phyloP scores from a whole-genome alignment of 257 asterid genomes.

The Petunia secreta region DNA sequence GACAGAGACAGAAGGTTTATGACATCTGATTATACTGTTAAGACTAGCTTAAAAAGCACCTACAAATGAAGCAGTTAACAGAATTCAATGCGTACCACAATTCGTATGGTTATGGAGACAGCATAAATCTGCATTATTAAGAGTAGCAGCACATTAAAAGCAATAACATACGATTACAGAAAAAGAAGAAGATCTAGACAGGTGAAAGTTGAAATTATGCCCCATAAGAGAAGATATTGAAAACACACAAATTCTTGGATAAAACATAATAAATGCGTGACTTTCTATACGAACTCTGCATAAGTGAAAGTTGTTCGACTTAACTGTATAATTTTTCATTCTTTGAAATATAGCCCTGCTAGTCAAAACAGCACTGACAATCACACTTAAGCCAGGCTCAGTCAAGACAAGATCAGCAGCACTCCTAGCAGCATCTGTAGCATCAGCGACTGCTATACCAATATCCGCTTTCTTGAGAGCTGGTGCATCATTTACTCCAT shows the following conservation, averaged over 20 bases:
- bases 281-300: no score
- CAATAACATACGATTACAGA: not conserved
- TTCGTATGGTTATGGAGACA: constrained; percentile 39
- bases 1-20: not conserved
- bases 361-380: constrained; percentile 39
- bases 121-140: constrained; percentile 37
- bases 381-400: constrained; percentile 43
- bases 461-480: constrained; percentile 40
- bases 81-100: constrained; percentile 34
- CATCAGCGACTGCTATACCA: constrained; percentile 40
- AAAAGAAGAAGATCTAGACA: not conserved
- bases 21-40: not conserved
- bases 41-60: not conserved
- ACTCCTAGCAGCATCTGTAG: constrained; percentile 41
- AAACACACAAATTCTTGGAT: not conserved
- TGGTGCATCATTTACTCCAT: constrained; percentile 43
- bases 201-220: no score
- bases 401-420: constrained; percentile 43
- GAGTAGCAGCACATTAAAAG: not conserved
- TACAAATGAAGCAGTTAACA: not conserved
- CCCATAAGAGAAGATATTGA: no score
- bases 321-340: constrained; percentile 41
- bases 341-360: constrained; percentile 42
- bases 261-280: no score
- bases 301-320: not conserved